These are phyloP conservation scores for Plantago ovata DNA, from an alignment of 257 asterid genomes.

Conservation along the genomic window DNA sequence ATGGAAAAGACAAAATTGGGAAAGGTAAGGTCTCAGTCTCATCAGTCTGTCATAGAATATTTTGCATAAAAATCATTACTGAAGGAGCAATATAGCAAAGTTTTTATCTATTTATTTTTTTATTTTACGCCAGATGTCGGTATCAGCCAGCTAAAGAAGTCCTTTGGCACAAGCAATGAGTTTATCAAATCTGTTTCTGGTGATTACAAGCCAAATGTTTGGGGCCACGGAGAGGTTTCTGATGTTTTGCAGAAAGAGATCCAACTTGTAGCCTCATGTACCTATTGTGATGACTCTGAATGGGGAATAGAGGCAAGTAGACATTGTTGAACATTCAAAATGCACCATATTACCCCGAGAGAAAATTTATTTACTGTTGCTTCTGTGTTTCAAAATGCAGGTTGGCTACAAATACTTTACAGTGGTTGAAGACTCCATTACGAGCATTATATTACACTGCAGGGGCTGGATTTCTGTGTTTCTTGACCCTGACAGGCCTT, in stretches of 20 bases:
- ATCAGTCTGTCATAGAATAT: background rate
- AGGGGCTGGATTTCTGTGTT: conserved; percentile 52
- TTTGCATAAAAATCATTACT: background rate
- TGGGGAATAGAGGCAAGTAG: conserved; percentile 62
- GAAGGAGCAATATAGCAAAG: background rate
- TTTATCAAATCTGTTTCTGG: conserved; percentile 34
- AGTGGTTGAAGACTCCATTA: conserved; percentile 48
- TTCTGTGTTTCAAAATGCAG: conserved; percentile 27
- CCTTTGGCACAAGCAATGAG: conserved; percentile 55
- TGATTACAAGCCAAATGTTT: conserved; percentile 16
- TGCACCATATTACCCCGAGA: background rate
- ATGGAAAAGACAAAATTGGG: conserved; percentile 26
- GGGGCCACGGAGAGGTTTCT: conserved; percentile 22
- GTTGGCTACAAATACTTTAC: conserved; percentile 46
- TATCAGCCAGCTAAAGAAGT: conserved; percentile 27
- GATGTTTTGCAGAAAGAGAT: conserved; percentile 26
- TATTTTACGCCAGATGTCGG: conserved; percentile 29
- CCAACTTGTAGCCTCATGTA: conserved; percentile 42
- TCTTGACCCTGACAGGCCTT: conserved; percentile 34
- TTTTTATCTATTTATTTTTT: background rate
- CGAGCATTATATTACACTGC: conserved; percentile 45
- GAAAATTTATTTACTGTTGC: background rate
- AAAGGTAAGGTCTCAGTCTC: conserved; percentile 18
- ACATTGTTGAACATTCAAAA: background rate
- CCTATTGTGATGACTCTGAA: conserved; percentile 39